Conservation (phyloP, 2,329 filamentous ascomycete genomes). For the Cryphonectria radicalis region DNA sequence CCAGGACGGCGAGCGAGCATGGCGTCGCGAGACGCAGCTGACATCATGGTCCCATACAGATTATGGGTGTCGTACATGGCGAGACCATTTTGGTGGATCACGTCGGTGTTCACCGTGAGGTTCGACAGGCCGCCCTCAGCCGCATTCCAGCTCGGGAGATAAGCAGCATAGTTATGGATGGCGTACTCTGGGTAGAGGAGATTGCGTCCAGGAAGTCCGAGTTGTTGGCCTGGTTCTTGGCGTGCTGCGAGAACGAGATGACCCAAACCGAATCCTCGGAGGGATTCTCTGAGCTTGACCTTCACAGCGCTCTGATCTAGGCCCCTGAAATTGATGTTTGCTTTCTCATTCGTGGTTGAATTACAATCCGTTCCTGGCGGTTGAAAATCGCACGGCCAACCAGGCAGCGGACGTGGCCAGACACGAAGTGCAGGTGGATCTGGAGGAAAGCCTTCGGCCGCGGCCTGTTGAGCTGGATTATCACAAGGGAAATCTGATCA, state of each 20-base stretch:
- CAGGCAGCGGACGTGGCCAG: conserved; percentile 67
- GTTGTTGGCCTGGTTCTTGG: conserved; percentile 44
- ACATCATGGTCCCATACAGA: conserved; percentile 72
- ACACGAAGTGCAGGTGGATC: conserved; percentile 64
- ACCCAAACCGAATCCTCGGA: conserved; percentile 17
- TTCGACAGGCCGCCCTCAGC: conserved; percentile 54
- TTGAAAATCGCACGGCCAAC: conserved; percentile 71
- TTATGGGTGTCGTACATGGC: conserved; percentile 67
- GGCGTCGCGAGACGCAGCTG: conserved; percentile 63
- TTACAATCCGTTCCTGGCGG: conserved; percentile 51
- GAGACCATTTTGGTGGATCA: conserved; percentile 69
- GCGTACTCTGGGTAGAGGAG: conserved; percentile 67
- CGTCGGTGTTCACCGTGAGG: conserved; percentile 68
- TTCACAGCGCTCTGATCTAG: not conserved
- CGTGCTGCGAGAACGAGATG: conserved; percentile 30
- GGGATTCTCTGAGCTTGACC: not conserved
- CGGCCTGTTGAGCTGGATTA: conserved; percentile 44
- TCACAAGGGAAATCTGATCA: conserved; percentile 54
- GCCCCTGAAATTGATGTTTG: conserved; percentile 14
- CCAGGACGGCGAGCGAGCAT: conserved; percentile 68
- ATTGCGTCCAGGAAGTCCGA: conserved; percentile 66
- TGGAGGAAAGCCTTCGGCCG: conserved; percentile 57
- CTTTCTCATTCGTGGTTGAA: conserved; percentile 30
- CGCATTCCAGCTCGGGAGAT: conserved; percentile 45
- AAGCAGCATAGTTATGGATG: conserved; percentile 66